These are phyloP conservation scores for Pseudohalonectria lignicola DNA, from an alignment of 2,329 filamentous ascomycete genomes.

Conservation along the genomic window DNA sequence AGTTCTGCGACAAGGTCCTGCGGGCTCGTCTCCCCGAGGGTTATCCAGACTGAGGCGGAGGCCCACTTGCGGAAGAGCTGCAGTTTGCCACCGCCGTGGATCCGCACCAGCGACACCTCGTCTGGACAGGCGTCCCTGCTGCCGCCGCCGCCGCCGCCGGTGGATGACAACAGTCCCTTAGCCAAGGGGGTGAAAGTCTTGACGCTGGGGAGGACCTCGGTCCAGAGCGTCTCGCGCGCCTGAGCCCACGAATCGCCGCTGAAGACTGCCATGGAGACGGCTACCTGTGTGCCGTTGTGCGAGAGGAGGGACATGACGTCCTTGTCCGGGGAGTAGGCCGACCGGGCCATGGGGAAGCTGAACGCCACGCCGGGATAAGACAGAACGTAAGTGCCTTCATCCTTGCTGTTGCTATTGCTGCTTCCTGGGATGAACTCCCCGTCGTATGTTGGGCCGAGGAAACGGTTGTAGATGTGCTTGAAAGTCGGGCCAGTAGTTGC, in stretches of 20 bases:
- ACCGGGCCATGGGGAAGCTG: conserved; percentile 68
- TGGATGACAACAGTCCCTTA: conserved; percentile 42
- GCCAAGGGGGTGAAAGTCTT: conserved; percentile 58
- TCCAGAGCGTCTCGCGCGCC: conserved; percentile 66
- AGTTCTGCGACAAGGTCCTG: conserved; percentile 87
- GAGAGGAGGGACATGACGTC: conserved; percentile 84
- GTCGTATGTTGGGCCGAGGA: conserved; percentile 89
- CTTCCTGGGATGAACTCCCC: conserved; percentile 75
- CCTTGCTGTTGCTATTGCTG: conserved; percentile 34
- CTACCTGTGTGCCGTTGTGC: conserved; percentile 63
- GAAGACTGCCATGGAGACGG: conserved; percentile 84
- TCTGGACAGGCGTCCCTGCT: conserved; percentile 62
- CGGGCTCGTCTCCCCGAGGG: conserved; percentile 75
- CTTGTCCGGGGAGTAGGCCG: conserved; percentile 61
- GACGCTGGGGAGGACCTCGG: conserved; percentile 60
- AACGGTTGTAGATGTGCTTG: conserved; percentile 78
- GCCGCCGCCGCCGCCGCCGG: not conserved
- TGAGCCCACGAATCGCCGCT: conserved; percentile 85
- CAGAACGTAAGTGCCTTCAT: conserved; percentile 69
- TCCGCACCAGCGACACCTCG: conserved; percentile 70
- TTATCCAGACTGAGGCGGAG: conserved; percentile 46
- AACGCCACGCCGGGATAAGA: conserved; percentile 95
- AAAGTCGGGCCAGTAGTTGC: conserved; percentile 59
- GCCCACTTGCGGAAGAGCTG: conserved; percentile 62
- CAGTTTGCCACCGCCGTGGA: conserved; percentile 68